Evolutionary conservation across 192 early-diverging fungal genomes (phyloP).

Genomic region (Chytriomyces confervae): DNA sequence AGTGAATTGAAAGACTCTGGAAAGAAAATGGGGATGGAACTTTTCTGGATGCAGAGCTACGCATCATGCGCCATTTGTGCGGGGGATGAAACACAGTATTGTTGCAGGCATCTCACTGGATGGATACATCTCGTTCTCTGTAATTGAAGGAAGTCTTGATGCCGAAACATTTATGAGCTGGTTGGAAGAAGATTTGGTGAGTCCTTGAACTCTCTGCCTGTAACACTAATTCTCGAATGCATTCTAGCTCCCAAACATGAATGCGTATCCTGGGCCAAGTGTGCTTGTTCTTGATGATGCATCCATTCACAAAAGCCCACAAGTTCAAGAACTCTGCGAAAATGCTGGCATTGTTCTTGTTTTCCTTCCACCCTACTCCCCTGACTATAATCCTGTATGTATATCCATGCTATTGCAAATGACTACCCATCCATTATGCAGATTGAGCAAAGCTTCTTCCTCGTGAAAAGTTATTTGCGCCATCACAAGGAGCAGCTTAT

Average conservation of each 20-base stretch:
- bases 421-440: not conserved
- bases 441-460: not conserved
- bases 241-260: not conserved
- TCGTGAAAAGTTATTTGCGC: not conserved
- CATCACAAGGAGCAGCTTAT: not conserved
- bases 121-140: not conserved
- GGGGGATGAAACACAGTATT: not conserved
- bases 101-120: not conserved
- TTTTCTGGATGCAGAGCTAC: not conserved
- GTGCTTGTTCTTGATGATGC: conserved; percentile 13
- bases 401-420: not conserved
- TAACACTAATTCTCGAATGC: not conserved
- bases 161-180: not conserved
- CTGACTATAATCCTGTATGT: conserved; percentile 2
- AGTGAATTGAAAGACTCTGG: conserved; percentile 2
- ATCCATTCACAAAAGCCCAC: not conserved
- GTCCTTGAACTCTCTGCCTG: not conserved
- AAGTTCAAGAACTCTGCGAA: not conserved
- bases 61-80: not conserved
- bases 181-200: not conserved
- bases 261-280: not conserved
- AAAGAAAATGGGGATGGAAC: not conserved
- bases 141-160: not conserved
- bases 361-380: conserved; percentile 5
- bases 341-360: conserved; percentile 1